These are phyloP conservation scores for Antrodiella citrinella DNA, from an alignment of 768 basidiomycete species.

Conservation along the genomic window DNA sequence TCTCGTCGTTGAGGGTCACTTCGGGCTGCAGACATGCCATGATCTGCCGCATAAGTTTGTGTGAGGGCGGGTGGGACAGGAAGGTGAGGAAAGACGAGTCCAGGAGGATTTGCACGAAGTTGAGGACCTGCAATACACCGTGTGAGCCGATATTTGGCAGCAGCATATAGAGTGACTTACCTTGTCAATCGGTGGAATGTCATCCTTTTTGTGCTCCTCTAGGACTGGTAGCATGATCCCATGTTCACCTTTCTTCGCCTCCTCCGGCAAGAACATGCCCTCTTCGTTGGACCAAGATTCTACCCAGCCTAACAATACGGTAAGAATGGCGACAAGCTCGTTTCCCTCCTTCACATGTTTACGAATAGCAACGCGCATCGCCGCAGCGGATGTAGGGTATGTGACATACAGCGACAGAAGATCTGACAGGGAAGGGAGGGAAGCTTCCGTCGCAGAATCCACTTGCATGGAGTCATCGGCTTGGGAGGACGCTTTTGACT, in stretches of 20 bases:
- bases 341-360: constrained; percentile 39
- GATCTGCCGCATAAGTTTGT: constrained; percentile 42
- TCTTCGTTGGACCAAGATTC: constrained; percentile 26
- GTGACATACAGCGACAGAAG: constrained; percentile 32
- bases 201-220: constrained; percentile 14
- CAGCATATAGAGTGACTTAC: constrained; percentile 17
- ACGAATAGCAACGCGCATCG: constrained; percentile 45
- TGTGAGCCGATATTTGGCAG: background rate
- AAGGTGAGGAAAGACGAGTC: constrained; percentile 67
- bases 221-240: constrained; percentile 27
- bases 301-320: constrained; percentile 44
- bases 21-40: constrained; percentile 48
- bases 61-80: constrained; percentile 55
- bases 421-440: constrained; percentile 26
- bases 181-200: constrained; percentile 36
- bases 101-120: constrained; percentile 56
- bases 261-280: constrained; percentile 26
- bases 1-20: constrained; percentile 37
- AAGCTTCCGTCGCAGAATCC: constrained; percentile 20
- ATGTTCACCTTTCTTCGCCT: constrained; percentile 33
- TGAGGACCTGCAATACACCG: constrained; percentile 35
- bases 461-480: constrained; percentile 27
- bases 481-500: background rate
- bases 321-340: constrained; percentile 38
- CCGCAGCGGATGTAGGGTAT: constrained; percentile 31